Evolutionary conservation across 1,139 yeast genomes (phyloP).

Genomic region (Pneumocystis murina): DNA sequence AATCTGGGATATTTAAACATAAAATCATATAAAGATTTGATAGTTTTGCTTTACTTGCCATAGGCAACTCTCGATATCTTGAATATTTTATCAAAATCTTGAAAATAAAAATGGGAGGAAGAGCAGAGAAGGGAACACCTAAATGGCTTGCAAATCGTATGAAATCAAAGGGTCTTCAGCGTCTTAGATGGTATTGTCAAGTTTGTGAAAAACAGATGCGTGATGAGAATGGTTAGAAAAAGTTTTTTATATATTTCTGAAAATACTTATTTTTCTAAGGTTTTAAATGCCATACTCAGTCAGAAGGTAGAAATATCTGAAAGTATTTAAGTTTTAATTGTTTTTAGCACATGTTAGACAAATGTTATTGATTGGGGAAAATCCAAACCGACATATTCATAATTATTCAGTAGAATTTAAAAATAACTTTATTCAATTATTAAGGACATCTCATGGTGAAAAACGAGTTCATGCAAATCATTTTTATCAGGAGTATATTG

Average conservation of each 20-base stretch:
- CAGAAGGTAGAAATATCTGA: constrained; percentile 35
- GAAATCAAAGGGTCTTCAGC: constrained; percentile 74
- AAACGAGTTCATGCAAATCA: constrained; percentile 65
- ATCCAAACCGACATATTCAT: constrained; percentile 37
- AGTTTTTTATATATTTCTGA: background rate
- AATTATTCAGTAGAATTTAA: constrained; percentile 49
- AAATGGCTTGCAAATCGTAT: constrained; percentile 62
- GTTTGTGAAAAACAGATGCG: constrained; percentile 84
- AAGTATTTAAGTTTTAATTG: background rate
- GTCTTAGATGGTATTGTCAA: constrained; percentile 78
- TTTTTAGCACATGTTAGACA: constrained; percentile 38
- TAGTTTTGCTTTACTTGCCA: background rate
- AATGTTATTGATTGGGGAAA: constrained; percentile 30
- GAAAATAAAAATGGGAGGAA: background rate
- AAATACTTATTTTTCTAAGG: background rate
- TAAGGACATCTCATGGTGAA: constrained; percentile 64
- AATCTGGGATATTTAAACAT: background rate
- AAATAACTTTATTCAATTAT: constrained; percentile 46
- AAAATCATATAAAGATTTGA: background rate
- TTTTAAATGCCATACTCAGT: constrained; percentile 66
- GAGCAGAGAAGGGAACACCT: constrained; percentile 69
- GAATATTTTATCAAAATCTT: background rate
- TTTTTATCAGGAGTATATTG: constrained; percentile 75
- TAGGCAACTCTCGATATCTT: background rate
- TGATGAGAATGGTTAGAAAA: constrained; percentile 61